Conservation (phyloP, 2,329 filamentous ascomycete species). For the Aspergillus aculeatus region DNA sequence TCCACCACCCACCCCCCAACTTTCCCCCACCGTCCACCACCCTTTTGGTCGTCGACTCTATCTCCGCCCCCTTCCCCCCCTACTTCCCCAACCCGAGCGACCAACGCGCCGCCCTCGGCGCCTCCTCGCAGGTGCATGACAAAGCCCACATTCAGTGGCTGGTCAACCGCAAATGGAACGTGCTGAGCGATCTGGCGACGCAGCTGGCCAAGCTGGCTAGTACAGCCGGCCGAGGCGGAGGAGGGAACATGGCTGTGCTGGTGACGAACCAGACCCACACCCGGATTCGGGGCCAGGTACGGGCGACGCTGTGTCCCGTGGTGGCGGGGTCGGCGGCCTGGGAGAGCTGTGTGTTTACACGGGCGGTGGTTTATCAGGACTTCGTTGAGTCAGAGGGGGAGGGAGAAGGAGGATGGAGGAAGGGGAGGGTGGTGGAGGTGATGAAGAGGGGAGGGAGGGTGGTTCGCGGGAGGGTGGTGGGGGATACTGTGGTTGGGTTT, state of each 20-base stretch:
- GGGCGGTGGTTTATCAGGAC: constrained; percentile 77
- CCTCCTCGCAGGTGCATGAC: constrained; percentile 20
- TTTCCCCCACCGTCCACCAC: constrained; percentile 64
- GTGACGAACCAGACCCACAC: constrained; percentile 78
- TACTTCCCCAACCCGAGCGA: constrained; percentile 66
- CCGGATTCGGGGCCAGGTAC: constrained; percentile 67
- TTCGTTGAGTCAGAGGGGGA: constrained; percentile 52
- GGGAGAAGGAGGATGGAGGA: constrained; percentile 31
- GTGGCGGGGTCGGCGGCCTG: constrained; percentile 69
- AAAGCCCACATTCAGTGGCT: constrained; percentile 43
- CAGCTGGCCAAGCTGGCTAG: constrained; percentile 70
- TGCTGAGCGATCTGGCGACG: constrained; percentile 65
- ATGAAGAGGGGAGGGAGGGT: constrained; percentile 52
- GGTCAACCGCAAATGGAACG: constrained; percentile 48
- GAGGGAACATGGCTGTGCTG: constrained; percentile 60
- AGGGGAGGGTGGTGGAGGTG: constrained; percentile 60
- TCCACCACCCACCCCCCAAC: constrained; percentile 63
- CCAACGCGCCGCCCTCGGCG: neutral
- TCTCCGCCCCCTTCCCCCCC: constrained; percentile 73
- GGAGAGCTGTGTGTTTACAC: constrained; percentile 73
- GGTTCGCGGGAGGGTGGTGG: neutral
- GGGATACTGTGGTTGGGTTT: constrained; percentile 40
- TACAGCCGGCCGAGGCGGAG: constrained; percentile 52
- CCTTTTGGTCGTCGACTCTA: constrained; percentile 73
- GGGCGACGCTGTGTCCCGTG: constrained; percentile 69